Base-by-base conservation (phyloP, 345 rosid genomes). In the Litchi chinensis region DNA sequence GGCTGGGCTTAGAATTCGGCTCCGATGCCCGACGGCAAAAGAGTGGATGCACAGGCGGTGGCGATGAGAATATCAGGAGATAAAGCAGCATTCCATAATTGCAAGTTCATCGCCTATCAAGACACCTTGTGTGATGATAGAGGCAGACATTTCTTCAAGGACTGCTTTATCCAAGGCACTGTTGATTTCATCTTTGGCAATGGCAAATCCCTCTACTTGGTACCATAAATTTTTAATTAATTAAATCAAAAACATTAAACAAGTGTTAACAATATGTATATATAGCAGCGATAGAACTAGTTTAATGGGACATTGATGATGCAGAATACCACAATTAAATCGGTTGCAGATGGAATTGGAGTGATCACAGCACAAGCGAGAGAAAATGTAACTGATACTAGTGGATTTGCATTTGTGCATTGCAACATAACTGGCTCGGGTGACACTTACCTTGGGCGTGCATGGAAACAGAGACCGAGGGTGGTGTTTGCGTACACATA, bases 181-280 rank as follows among this genome's bases (percentile, higher is more conserved):
- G 85, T 84, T 39, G 92, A 87, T 75, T 87, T 87, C 82, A 87
- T 87, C 16, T 89, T 87, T 26, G 92, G 90, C 65, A 80, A 80
- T 57, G 90, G 92, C 64, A 85, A 84, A 73, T 87, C 89, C 24
- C 76, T 89, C 66, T 87, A 85, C 72, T 76, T 87, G 86, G 91
- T 86, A 78, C 28, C 39, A 22, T 46, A 7, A 46, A 46, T 3
- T 8, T 5, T 46, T 11, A 32, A 32, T 1, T 32, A 32, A 32
- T 32, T 32, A 32, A 32, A 32, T 32, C 2, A 32, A 32, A 32
- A 32, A 32, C 37, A 32, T 32, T 32, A 32, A 32, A 32, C 37
- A 32, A 32, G 37, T 32, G 37, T 32, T 32, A 32, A 32, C 37
- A 32, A 32, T 32, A 32, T 41, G 9, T 41, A 41, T 41, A 41